Evolutionary conservation across 495 filamentous ascomycete genomes (phyloP), one percentile per base, ranked within the genome.

Genomic region (Parathielavia hyrcaniae): DNA sequence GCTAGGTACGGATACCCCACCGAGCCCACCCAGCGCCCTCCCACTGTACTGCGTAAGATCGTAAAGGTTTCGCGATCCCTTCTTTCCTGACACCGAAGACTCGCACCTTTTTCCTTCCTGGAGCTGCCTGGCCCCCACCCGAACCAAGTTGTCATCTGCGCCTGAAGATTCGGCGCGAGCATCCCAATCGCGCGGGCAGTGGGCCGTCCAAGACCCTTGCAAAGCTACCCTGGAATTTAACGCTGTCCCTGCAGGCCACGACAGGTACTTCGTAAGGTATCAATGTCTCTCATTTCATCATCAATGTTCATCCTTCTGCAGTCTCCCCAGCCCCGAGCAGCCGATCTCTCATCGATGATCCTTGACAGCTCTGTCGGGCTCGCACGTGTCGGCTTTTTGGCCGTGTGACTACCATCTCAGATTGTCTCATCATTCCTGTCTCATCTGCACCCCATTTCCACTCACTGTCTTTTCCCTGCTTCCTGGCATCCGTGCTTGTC

Each of bases 321-420:
- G 26, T 44, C 38, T 12, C 22, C 51, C 23, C 22, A 39, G 14
- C 1, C 38, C 50, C 11, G 40, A 26, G 23, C 5, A 36, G 22
- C 17, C 51, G n/a, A 49, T 49, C 35, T 54, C 22, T 44, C 8
- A 23, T 54, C 40, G 35, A 35, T 43, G 13, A 17, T 43, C 26
- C 26, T 62, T 55, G 57, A 63, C 56, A 57, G 61, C 61, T 50
- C 57, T 32, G 22, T 49, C 40, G 57, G 61, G 57, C 48, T 50
- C 57, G 20, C n/a, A n/a, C 52, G 51, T 30, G 26, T 23, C 57
- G 51, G 52, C 46, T 50, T 51, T 53, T 34, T 26, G 45, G 22
- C 16, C 19, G 47, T 53, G 52, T 45, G n/a, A n/a, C n/a, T n/a
- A n/a, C n/a, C n/a, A 30, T 30, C 6, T 30, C 26, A n/a, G n/a